A percentile compares a stretch with the other conserved stretches of the same genome.
Evolutionary conservation across 179 eudicot genomes (phyloP).

Genomic region (Nepenthes alata): DNA sequence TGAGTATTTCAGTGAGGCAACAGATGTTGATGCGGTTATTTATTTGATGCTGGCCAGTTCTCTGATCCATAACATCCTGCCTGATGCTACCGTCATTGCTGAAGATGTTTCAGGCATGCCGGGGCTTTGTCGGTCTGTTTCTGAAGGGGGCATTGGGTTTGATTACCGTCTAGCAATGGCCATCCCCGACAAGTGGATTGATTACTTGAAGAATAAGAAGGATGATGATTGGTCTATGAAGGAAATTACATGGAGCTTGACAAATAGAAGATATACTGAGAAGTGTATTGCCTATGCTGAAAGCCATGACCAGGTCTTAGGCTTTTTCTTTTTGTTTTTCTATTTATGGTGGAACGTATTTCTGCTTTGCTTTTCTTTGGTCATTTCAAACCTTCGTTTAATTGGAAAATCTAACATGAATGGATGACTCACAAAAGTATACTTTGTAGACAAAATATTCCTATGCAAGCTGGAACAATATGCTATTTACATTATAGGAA

Average conservation of each 20-base stretch:
- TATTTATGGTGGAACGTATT: constrained; percentile 4
- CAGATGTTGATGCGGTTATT: constrained; percentile 94
- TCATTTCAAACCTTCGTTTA: background rate
- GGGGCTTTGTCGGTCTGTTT: constrained; percentile 71
- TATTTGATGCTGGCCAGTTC: constrained; percentile 81
- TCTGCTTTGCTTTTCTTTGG: constrained; percentile 2
- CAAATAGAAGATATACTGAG: constrained; percentile 91
- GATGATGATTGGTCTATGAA: constrained; percentile 92
- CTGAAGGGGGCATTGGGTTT: constrained; percentile 89
- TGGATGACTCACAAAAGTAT: too few species aligned
- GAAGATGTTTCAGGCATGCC: constrained; percentile 99
- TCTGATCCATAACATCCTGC: constrained; percentile 49
- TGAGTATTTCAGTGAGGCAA: constrained; percentile 82
- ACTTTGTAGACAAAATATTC: too few species aligned
- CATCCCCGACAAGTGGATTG: constrained; percentile 96
- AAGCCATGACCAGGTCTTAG: constrained; percentile 90
- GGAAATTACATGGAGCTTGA: constrained; percentile 65
- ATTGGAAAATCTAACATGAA: background rate
- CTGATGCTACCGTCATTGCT: constrained; percentile 79
- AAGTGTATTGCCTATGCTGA: constrained; percentile 96
- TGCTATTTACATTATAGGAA: background rate
- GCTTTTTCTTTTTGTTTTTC: background rate
- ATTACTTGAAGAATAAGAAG: constrained; percentile 62
- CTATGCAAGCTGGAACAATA: too few species aligned
- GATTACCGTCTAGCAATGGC: constrained; percentile 97